Evolutionary conservation across 164 flowering plant species (phyloP).

Genomic region (Stephania yunnanensis): DNA sequence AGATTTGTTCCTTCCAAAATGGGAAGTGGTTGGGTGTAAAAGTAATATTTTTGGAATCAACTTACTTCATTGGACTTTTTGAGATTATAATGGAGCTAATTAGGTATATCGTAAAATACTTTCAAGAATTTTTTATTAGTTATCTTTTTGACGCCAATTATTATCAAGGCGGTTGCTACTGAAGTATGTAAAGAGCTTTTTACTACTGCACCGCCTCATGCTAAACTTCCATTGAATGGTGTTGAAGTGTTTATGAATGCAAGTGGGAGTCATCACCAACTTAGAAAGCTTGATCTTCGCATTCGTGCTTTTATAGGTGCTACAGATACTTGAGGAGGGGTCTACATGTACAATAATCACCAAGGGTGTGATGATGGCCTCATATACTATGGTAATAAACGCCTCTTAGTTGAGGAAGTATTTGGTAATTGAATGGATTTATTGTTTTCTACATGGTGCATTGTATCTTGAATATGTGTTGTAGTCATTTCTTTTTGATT

Average conservation of each 20-base stretch:
- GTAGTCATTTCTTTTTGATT: no score
- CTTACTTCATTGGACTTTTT: no score
- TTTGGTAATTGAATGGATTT: not conserved
- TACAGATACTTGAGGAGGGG: slow-evolving; percentile 84
- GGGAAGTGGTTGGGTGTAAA: no score
- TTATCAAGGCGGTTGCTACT: slow-evolving; percentile 87
- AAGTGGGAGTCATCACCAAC: slow-evolving; percentile 96
- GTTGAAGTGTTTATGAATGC: slow-evolving; percentile 97
- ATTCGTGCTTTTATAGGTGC: slow-evolving; percentile 72
- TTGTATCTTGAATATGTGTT: not conserved
- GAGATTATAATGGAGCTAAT: no score
- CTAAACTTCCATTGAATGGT: slow-evolving; percentile 86
- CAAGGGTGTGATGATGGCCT: slow-evolving; percentile 99
- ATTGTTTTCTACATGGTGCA: not conserved
- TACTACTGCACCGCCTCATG: slow-evolving; percentile 68
- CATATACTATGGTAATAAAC: slow-evolving; percentile 69
- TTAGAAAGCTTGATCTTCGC: slow-evolving; percentile 88
- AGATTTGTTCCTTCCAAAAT: no score
- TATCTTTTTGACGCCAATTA: slow-evolving; percentile 2
- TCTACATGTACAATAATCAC: slow-evolving; percentile 95
- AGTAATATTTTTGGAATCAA: no score
- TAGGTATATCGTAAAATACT: no score
- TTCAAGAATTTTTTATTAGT: no score
- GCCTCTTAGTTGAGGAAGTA: slow-evolving; percentile 4
- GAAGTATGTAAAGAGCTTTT: slow-evolving; percentile 92